phyloP scores from a whole-genome alignment of 768 basidiomycete species.

The Leccinum ochraceum region DNA sequence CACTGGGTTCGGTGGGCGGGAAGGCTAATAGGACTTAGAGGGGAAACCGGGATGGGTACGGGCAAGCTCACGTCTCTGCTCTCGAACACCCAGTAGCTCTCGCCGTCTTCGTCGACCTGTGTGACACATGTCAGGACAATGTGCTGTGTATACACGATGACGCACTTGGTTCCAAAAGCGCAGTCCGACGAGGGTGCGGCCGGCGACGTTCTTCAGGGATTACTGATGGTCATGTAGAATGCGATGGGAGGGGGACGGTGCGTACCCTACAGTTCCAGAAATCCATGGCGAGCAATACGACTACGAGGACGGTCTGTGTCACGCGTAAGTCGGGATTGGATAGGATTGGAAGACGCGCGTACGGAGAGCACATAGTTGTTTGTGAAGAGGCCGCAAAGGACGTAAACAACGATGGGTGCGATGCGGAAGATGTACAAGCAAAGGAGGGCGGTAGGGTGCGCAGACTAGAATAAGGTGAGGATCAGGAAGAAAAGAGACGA shows the following conservation, averaged over 20 bases:
- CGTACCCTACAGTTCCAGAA: slow-evolving; percentile 96
- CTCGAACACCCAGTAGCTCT: slow-evolving; percentile 98
- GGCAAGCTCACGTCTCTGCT: slow-evolving; percentile 77
- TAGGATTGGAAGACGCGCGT: slow-evolving; percentile 29
- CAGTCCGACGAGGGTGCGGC: slow-evolving; percentile 89
- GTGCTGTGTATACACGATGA: not conserved
- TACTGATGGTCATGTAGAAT: slow-evolving; percentile 3
- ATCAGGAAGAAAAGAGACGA: not conserved
- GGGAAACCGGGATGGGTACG: not conserved
- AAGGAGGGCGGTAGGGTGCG: slow-evolving; percentile 81
- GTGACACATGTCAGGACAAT: slow-evolving; percentile 5
- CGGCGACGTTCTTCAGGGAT: slow-evolving; percentile 78
- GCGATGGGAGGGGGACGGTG: not conserved
- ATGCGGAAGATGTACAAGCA: slow-evolving; percentile 88
- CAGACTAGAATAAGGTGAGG: slow-evolving; percentile 51
- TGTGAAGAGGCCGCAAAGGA: slow-evolving; percentile 90
- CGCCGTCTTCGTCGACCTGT: slow-evolving; percentile 94
- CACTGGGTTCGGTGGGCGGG: slow-evolving; percentile 82
- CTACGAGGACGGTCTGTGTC: slow-evolving; percentile 80
- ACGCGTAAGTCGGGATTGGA: slow-evolving; percentile 2
- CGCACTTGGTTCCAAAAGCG: slow-evolving; percentile 95
- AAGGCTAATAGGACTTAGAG: slow-evolving; percentile 55
- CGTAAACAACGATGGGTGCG: slow-evolving; percentile 87
- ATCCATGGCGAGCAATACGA: slow-evolving; percentile 93
- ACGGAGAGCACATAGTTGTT: slow-evolving; percentile 93